Evolutionary conservation across 192 early-diverging fungal species (phyloP).

Genomic region (Nowakowskiella sp.): DNA sequence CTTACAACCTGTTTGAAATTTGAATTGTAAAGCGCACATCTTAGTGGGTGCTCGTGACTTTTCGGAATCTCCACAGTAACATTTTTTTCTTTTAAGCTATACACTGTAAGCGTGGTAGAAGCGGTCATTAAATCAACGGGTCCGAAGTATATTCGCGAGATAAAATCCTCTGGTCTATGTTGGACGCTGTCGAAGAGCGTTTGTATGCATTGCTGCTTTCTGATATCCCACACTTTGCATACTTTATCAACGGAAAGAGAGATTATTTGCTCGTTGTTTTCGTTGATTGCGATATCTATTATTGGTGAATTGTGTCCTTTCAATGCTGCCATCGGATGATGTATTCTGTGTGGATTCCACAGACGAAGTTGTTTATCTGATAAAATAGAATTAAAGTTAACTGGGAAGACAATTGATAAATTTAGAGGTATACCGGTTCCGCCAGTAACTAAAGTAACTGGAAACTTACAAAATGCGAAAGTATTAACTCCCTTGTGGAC

Average conservation of each 20-base stretch:
- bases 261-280: constrained; percentile 32
- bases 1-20: constrained; percentile 38
- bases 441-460: constrained; percentile 41
- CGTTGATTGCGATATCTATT: constrained; percentile 32
- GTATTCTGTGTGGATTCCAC: constrained; percentile 44
- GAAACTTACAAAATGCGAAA: constrained; percentile 37
- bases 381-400: not conserved
- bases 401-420: not conserved
- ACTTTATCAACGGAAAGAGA: constrained; percentile 37
- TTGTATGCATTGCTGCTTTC: constrained; percentile 44
- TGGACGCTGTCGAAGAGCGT: constrained; percentile 19
- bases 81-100: too few species aligned
- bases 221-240: constrained; percentile 49
- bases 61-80: constrained; percentile 2
- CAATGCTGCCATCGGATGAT: constrained; percentile 34
- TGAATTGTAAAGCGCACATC: constrained; percentile 36
- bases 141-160: constrained; percentile 31
- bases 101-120: too few species aligned
- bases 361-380: constrained; percentile 38
- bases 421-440: constrained; percentile 27
- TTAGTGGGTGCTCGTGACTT: constrained; percentile 38
- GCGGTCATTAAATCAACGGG: too few species aligned
- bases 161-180: constrained; percentile 28
- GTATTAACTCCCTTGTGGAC: constrained; percentile 41
- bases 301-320: constrained; percentile 42